phyloP scores from a whole-genome alignment of 2,329 filamentous ascomycete species.

The Venturiaceae sp. region DNA sequence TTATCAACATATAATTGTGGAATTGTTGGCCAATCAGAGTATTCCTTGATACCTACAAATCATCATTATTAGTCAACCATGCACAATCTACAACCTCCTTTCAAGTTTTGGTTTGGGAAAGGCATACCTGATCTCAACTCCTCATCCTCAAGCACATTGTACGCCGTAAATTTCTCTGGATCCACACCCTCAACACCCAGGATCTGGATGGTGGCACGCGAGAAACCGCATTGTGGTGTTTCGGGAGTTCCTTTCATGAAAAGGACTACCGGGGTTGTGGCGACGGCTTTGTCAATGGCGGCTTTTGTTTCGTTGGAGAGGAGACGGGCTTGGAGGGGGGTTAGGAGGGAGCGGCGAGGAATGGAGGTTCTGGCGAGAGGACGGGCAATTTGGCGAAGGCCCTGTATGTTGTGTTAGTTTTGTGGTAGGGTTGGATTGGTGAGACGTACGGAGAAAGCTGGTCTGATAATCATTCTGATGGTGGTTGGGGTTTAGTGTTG shows the following conservation, averaged over 20 bases:
- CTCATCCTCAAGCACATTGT: conserved; percentile 89
- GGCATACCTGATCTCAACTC: conserved; percentile 66
- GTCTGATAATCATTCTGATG: conserved; percentile 26
- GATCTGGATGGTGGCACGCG: conserved; percentile 88
- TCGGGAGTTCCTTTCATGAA: conserved; percentile 99
- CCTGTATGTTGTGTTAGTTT: conserved; percentile 14
- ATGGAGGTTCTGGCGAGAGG: conserved; percentile 1
- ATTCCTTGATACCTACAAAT: conserved; percentile 87
- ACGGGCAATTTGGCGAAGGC: conserved; percentile 23
- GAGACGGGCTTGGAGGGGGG: conserved; percentile 47
- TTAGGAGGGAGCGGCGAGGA: conserved; percentile 22
- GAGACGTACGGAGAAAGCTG: conserved; percentile 23
- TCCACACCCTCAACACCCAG: conserved; percentile 91
- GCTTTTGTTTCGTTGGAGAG: conserved; percentile 70
- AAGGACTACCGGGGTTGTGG: conserved; percentile 81
- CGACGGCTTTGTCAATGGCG: conserved; percentile 85
- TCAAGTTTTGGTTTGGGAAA: too few species aligned
- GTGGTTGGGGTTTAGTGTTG: conserved; percentile 10
- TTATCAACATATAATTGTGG: conserved; percentile 92
- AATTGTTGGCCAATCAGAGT: conserved; percentile 98
- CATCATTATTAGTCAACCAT: conserved; percentile 11
- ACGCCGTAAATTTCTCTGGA: conserved; percentile 92
- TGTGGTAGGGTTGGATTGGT: neutral
- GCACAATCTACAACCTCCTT: neutral
- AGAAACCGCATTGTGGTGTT: conserved; percentile 94